Conservation (phyloP, 495 filamentous ascomycete species). For the Trichoderma parareesei region DNA sequence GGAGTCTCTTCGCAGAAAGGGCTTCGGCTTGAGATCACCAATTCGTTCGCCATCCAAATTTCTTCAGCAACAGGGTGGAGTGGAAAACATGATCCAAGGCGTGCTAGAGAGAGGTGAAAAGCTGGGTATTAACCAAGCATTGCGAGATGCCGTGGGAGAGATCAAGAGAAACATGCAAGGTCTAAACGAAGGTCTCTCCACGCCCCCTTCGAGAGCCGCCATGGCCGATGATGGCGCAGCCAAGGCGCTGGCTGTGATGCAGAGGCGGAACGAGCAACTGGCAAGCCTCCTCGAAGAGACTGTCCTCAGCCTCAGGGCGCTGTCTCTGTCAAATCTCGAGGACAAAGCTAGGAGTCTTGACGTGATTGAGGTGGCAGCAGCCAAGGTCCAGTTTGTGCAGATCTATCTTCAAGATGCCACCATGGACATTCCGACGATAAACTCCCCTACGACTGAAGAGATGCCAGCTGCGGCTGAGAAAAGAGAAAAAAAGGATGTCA, state of each 20-base stretch:
- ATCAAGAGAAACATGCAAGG: slow-evolving; percentile 46
- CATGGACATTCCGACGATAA: slow-evolving; percentile 19
- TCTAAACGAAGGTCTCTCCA: slow-evolving; percentile 32
- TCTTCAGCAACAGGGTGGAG: slow-evolving; percentile 50
- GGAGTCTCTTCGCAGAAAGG: slow-evolving; percentile 25
- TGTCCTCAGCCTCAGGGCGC: slow-evolving; percentile 55
- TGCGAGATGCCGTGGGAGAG: slow-evolving; percentile 82
- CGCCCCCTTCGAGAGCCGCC: slow-evolving; percentile 21
- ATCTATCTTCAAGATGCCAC: slow-evolving; percentile 62
- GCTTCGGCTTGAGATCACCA: slow-evolving; percentile 36
- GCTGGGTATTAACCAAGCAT: slow-evolving; percentile 82
- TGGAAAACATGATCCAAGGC: slow-evolving; percentile 74
- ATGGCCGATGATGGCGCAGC: slow-evolving; percentile 22
- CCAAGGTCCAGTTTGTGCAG: slow-evolving; percentile 71
- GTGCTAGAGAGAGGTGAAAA: slow-evolving; percentile 76
- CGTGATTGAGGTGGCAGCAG: slow-evolving; percentile 55
- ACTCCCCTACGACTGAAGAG: slow-evolving; percentile 38
- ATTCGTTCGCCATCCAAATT: slow-evolving; percentile 51
- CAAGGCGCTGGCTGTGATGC: slow-evolving; percentile 40
- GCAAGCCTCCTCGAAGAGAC: slow-evolving; percentile 65
- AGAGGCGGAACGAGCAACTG: slow-evolving; percentile 64
- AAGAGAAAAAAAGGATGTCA: not conserved
- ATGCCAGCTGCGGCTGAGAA: slow-evolving; percentile 18
- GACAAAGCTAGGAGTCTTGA: slow-evolving; percentile 32
- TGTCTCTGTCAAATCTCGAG: slow-evolving; percentile 31